Conservation (phyloP, 768 basidiomycete species). For the Termitomyces sp. region DNA sequence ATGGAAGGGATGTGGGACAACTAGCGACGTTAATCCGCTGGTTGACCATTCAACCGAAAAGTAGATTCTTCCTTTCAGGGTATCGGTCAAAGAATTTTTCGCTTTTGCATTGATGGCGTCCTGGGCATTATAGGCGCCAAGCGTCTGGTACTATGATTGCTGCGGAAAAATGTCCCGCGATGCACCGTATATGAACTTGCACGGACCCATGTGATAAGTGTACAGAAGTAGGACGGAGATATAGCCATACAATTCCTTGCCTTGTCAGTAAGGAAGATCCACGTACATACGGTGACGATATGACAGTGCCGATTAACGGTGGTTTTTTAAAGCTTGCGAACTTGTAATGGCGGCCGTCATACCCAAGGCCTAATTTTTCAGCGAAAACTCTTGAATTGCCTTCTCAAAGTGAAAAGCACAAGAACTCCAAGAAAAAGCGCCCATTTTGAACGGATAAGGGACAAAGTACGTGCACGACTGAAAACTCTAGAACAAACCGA, state of each 20-base stretch:
- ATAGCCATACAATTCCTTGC: background rate
- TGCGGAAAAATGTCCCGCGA: background rate
- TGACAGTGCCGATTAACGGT: background rate
- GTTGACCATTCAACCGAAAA: background rate
- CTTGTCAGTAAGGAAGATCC: background rate
- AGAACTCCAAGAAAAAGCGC: background rate
- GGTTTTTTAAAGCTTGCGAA: background rate
- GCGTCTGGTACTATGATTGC: too few species aligned
- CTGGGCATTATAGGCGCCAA: too few species aligned
- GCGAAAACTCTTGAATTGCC: background rate
- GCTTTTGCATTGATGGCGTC: background rate
- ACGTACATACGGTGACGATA: background rate
- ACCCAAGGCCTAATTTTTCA: background rate
- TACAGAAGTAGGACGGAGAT: background rate
- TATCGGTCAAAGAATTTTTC: background rate
- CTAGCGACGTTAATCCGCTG: background rate
- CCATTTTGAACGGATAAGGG: background rate
- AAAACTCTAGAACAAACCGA: conserved; percentile 42
- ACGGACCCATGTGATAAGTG: background rate
- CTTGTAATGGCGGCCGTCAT: background rate
- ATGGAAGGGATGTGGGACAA: background rate
- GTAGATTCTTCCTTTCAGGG: background rate
- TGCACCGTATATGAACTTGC: background rate
- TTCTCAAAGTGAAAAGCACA: background rate
- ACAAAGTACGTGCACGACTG: background rate